Evolutionary conservation across 805 yeast species (phyloP), one percentile per base, ranked within the genome.

Genomic region (Scheffersomyces coipomensis): DNA sequence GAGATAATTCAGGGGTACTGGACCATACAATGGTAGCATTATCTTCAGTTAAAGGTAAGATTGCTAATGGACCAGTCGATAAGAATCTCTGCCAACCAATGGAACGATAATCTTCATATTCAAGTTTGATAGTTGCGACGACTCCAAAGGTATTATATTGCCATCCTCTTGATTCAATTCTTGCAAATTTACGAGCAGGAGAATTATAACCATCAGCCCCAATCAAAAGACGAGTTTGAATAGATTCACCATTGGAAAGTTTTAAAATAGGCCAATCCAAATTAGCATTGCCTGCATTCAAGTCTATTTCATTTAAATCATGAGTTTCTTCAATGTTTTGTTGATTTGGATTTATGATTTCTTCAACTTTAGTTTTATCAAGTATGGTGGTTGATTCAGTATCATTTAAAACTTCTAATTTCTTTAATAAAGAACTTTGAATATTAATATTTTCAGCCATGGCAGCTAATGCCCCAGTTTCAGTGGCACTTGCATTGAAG

Each of bases 201-300:
- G 97, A 89, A 59, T 89, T 88, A 59, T 81, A 88, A 1, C 99
- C 99, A 59, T 93, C 99, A 29, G 97, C 96, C 7, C 99, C 99
- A 12, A 93, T 79, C 16, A 90, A 67, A n/a, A 90, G 68, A 39
- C 96, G 72, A 0, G 96, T 76, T 52, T 78, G 76, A 36, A 83
- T 69, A 10, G 55, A 47, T 11, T 76, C 75, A 1, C 96, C 97
- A 45, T 76, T 76, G 11, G 78, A 76, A 11, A 90, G 66, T 19
- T 75, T 68, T 11, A 91, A 81, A 7, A 79, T 55, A 1, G 97
- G 97, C 96, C 97, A 88, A 34, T 79, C 77, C 30, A 62, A 38
- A 19, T 64, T 63, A 0, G 58, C 55, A 26, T 45, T 47, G 2
- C 55, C 52, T 19, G 47, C 46, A 25, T 46, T 37, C 11, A 59